phyloP scores from a whole-genome alignment of 345 rosid genomes.

The Populus davidiana region DNA sequence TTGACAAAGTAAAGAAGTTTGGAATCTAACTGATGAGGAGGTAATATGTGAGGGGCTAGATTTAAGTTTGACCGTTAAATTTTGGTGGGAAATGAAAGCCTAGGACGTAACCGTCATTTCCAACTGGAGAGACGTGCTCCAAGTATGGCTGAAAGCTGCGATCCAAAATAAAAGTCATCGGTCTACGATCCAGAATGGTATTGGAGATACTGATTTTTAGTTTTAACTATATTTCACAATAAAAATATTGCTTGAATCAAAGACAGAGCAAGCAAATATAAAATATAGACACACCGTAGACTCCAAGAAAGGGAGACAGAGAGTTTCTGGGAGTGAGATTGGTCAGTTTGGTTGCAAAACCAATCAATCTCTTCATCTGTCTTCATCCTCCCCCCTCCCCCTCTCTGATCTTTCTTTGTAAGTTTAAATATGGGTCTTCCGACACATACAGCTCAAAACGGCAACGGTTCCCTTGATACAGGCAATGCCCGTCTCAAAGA shows the following conservation, averaged over 20 bases:
- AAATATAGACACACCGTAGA: not conserved
- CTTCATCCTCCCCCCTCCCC: not conserved
- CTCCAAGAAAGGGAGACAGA: not conserved
- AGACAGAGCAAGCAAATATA: not conserved
- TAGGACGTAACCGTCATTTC: not conserved
- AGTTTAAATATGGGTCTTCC: slow-evolving; percentile 32
- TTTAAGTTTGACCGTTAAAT: not conserved
- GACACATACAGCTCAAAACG: slow-evolving; percentile 20
- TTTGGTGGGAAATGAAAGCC: not conserved
- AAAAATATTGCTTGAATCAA: not conserved
- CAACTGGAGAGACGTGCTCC: not conserved
- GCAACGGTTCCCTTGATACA: slow-evolving; percentile 41
- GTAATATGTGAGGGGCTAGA: no score
- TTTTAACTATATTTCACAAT: not conserved
- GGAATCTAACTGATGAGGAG: no score
- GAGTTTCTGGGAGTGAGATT: not conserved
- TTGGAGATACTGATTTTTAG: no score
- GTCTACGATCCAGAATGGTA: not conserved
- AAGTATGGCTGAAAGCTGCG: no score
- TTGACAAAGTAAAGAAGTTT: no score
- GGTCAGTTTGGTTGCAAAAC: not conserved
- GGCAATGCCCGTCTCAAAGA: slow-evolving; percentile 70
- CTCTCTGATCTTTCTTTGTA: not conserved
- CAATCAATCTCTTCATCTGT: not conserved
- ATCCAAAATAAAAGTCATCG: not conserved